Base-by-base conservation (phyloP, 176 grass and related monocot genomes). In the Phyllostachys edulis region DNA sequence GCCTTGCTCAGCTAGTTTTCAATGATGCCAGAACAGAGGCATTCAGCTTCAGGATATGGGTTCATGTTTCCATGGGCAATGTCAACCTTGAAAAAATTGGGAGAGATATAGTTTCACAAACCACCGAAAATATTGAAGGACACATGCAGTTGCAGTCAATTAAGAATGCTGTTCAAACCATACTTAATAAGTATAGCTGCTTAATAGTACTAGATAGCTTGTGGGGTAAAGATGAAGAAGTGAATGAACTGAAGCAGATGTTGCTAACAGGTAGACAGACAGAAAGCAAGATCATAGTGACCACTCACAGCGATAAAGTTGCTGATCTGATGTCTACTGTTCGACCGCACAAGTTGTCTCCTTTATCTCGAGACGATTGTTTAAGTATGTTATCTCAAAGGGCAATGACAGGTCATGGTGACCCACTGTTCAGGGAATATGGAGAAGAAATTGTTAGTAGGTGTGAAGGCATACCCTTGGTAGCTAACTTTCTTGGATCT, bases 61-160 rank as follows among this genome's bases (percentile, higher is more conserved):
- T 92, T 68, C 87, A 89, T 80, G 66, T 89, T 23, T 85, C 90
- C 61, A 89, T 86, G 82, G 86, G 86, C 23, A 76, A 69, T 75
- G 49, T 89, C 80, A 89, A 64, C 73, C 40, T 83, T 56, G 47
- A 89, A 68, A 89, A 73, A 79, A 82, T 89, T 42, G 87, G 78
- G 44, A 83, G 62, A 80, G 83, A 86, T 69, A 75, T 85, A 69
- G 61, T 89, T 83, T 72, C 38, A 34, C 86, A 88, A 72, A 72
- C 86, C 72, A 56, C 45, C 15, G 74, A 88, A 88, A 83, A 9
- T n/a, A 15, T 82, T 32, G 68, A 86, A 24, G 84, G 42, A 72
- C 84, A 63, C 69, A 78, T 85, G 67, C 86, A 85, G 20, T 38
- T 76, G 73, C 86, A 88, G 38, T 83, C 80, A 56, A 77, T 91